Percentiles rank a stretch among this genome's conserved stretches.
Conservation (phyloP, 768 basidiomycete genomes). For the Pholiota molesta region DNA sequence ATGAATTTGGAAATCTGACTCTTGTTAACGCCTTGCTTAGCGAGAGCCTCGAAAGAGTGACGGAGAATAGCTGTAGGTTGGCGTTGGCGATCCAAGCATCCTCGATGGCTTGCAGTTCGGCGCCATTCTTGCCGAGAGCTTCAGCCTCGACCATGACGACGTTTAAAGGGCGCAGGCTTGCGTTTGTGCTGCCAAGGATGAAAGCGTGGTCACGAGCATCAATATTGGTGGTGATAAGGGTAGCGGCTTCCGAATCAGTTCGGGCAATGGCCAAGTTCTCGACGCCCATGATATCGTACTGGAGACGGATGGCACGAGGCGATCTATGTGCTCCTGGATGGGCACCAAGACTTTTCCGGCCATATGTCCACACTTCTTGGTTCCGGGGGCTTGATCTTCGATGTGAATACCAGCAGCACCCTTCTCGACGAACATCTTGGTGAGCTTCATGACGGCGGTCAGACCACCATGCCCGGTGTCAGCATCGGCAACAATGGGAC, state of each 20-base stretch:
- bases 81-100: slow-evolving; percentile 86
- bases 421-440: slow-evolving; percentile 98
- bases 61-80: slow-evolving; percentile 77
- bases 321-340: slow-evolving; percentile 97
- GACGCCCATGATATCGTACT: slow-evolving; percentile 98
- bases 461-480: slow-evolving; percentile 98
- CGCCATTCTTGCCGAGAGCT: slow-evolving; percentile 74
- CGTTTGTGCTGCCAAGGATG: slow-evolving; percentile 90
- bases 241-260: slow-evolving; percentile 97
- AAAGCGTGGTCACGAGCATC: slow-evolving; percentile 98
- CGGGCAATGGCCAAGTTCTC: slow-evolving; percentile 92
- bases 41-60: slow-evolving; percentile 67
- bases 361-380: slow-evolving; percentile 96
- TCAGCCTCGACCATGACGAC: slow-evolving; percentile 86
- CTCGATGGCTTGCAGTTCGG: slow-evolving; percentile 84
- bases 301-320: slow-evolving; percentile 96
- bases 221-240: slow-evolving; percentile 94
- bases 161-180: slow-evolving; percentile 69
- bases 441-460: slow-evolving; percentile 98
- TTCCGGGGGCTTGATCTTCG: slow-evolving; percentile 97
- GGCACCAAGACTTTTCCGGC: slow-evolving; percentile 97
- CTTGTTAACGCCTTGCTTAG: slow-evolving; percentile 55
- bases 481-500: slow-evolving; percentile 94
- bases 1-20: slow-evolving; percentile 62
- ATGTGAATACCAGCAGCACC: slow-evolving; percentile 98